phyloP scores from a whole-genome alignment of 345 rosid species.

The Rubroshorea leprosula region DNA sequence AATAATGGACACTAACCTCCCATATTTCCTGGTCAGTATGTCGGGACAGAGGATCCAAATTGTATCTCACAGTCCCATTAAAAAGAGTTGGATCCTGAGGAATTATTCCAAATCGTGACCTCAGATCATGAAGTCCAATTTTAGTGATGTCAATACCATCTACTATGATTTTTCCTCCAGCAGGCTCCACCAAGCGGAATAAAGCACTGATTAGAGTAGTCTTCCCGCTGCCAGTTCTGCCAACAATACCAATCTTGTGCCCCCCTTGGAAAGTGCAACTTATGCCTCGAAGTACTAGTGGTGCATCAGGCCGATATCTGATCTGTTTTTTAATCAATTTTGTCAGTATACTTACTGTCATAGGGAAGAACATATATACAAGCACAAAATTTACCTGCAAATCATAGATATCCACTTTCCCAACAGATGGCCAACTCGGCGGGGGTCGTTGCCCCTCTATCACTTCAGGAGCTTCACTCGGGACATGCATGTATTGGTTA shows the following conservation, averaged over 20 bases:
- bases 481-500: constrained; percentile 74
- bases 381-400: constrained; percentile 47
- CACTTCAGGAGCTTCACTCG: constrained; percentile 88
- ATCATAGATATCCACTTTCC: constrained; percentile 73
- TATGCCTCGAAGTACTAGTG: constrained; percentile 75
- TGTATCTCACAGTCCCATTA: constrained; percentile 86
- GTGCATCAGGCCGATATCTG: constrained; percentile 61
- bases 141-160: constrained; percentile 74
- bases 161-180: constrained; percentile 69
- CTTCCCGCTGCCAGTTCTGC: constrained; percentile 94
- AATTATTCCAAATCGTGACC: constrained; percentile 79
- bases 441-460: constrained; percentile 72
- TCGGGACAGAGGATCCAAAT: constrained; percentile 75
- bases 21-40: constrained; percentile 81
- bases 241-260: constrained; percentile 87
- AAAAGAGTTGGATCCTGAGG: constrained; percentile 95
- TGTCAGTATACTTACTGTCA: constrained; percentile 6
- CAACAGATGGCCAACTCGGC: constrained; percentile 67
- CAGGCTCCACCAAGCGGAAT: constrained; percentile 88
- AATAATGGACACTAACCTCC: constrained; percentile 49
- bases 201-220: constrained; percentile 84
- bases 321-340: constrained; percentile 39
- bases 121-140: constrained; percentile 79
- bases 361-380: background rate
- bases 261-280: constrained; percentile 88